Conservation (phyloP, 1,284 basidiomycete genomes). For the Xanthoconium separans region DNA sequence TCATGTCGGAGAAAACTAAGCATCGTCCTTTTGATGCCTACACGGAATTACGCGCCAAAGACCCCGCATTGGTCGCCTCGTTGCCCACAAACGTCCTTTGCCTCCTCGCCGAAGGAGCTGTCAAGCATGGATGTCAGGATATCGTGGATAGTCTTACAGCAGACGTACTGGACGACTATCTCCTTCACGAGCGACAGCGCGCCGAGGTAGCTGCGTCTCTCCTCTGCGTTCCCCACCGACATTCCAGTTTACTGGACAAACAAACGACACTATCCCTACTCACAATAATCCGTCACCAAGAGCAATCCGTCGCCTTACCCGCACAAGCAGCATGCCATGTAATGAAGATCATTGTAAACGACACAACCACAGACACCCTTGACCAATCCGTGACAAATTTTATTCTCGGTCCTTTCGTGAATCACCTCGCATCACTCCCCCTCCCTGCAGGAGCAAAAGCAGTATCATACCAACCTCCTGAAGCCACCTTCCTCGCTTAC, state of each 20-base stretch:
- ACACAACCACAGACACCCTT: conserved; percentile 8
- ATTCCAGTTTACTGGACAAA: conserved; percentile 22
- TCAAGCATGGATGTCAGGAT: conserved; percentile 30
- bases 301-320: conserved; percentile 16
- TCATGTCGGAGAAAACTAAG: conserved; percentile 16
- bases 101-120: conserved; percentile 29
- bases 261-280: conserved; percentile 26
- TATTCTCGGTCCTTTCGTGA: conserved; percentile 22
- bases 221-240: conserved; percentile 24
- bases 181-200: conserved; percentile 21
- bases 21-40: conserved; percentile 30
- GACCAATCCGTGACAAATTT: conserved; percentile 19
- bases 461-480: conserved; percentile 29
- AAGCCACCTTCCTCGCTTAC: conserved; percentile 23
- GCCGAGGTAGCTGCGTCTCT: conserved; percentile 28
- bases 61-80: conserved; percentile 21
- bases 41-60: conserved; percentile 25
- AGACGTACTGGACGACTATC: conserved; percentile 35
- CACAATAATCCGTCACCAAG: conserved; percentile 22
- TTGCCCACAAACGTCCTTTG: conserved; percentile 30
- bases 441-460: conserved; percentile 15
- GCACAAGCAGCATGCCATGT: conserved; percentile 19
- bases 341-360: conserved; percentile 22
- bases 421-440: conserved; percentile 17
- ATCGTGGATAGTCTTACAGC: conserved; percentile 35